Evolutionary conservation across 768 basidiomycete species (phyloP), one percentile per base, ranked within the genome.

Genomic region (Fomitopsis serialis): DNA sequence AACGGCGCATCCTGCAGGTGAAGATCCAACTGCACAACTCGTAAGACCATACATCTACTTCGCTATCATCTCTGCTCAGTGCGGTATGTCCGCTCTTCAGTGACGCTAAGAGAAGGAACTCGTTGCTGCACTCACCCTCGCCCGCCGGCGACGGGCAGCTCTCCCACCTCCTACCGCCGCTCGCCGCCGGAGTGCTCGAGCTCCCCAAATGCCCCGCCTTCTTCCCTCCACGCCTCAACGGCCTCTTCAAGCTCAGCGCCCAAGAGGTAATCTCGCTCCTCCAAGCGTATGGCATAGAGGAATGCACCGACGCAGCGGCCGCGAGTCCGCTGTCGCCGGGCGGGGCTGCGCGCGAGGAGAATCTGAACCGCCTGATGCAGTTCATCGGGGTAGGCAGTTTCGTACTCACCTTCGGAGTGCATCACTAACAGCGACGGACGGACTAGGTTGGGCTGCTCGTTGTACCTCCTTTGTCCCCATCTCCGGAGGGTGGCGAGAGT

Each of bases 151-250:
- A n/a, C n/a, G n/a, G n/a, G n/a, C 45, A 21, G 4, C 24, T 11
- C 45, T 42, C 8, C n/a, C 51, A 17, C 9, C 27, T 32, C 22
- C 21, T 22, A 19, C 48, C 36, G 29, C 27, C 27, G 21, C 48
- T 25, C 8, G 46, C 17, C 6, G 27, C 6, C 46, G 6, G 10
- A 8, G 3, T 22, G 25, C 42, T 21, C 24, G 43, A 22, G 29
- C 11, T 42, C 6, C 49, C 50, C 11, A 73, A 71, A 0, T 66
- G 74, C 5, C 80, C 78, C 3, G 67, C 72, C 1, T 61, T 74
- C 29, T 79, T 79, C 64, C 79, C 80, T 15, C 67, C n/a, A 72
- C 78, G 54, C 61, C 80, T 35, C 64, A 67, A n/a, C 66, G 69
- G 2, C 66, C 82, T 10, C 74, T 78, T 57, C 62, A 69, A n/a